These are phyloP conservation scores for Calophaca sinica DNA, from an alignment of 306 rosid genomes.

Conservation along the genomic window DNA sequence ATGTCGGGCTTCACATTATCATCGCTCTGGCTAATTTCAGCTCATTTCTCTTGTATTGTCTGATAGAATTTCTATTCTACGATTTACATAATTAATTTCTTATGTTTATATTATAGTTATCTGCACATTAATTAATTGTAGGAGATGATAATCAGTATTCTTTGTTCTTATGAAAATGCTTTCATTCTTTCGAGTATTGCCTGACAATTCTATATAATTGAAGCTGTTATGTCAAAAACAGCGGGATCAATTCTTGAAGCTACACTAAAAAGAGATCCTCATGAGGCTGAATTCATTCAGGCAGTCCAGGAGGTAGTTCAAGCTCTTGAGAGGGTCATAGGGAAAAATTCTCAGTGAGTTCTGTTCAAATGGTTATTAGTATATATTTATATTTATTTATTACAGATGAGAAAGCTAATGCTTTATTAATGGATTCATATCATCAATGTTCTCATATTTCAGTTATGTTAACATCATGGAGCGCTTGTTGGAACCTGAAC, in stretches of 20 bases:
- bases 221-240: conserved; percentile 91
- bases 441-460: conserved; percentile 50
- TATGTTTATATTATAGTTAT: conserved; percentile 27
- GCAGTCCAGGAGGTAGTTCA: conserved; percentile 86
- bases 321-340: conserved; percentile 95
- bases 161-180: conserved; percentile 38
- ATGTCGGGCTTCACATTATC: conserved; percentile 8
- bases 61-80: conserved; percentile 38
- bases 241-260: conserved; percentile 97
- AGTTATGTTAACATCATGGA: conserved; percentile 95
- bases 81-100: conserved; percentile 26
- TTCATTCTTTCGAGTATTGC: conserved; percentile 40
- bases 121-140: conserved; percentile 13
- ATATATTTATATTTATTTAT: background rate
- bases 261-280: conserved; percentile 91
- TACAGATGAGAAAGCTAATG: conserved; percentile 19
- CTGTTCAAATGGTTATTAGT: conserved; percentile 32
- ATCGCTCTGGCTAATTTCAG: conserved; percentile 15
- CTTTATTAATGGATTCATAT: conserved; percentile 29
- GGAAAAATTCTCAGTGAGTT: conserved; percentile 93
- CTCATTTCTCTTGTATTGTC: conserved; percentile 16
- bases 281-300: conserved; percentile 88
- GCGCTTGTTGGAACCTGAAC: conserved; percentile 97
- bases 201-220: conserved; percentile 55
- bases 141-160: conserved; percentile 17